Conservation (phyloP, 2,329 filamentous ascomycete species). For the Calonectria crousiana region DNA sequence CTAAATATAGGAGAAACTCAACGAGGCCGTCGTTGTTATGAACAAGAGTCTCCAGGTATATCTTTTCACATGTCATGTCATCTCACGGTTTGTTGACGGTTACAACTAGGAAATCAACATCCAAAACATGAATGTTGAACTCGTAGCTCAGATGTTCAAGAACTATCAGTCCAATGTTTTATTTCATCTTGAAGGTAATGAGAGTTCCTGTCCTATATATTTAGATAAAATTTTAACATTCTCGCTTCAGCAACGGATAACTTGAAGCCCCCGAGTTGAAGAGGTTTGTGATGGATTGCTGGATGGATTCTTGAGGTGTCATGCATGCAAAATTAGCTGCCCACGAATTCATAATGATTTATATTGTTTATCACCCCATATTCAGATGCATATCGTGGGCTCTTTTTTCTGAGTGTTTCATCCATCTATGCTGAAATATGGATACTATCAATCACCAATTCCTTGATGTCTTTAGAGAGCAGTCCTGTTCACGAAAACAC, state of each 20-base stretch:
- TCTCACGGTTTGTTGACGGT: conserved; percentile 11
- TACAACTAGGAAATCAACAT: conserved; percentile 88
- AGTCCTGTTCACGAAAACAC: not conserved
- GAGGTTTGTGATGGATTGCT: not conserved
- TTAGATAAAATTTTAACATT: conserved; percentile 14
- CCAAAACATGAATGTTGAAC: conserved; percentile 98
- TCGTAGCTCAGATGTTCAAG: conserved; percentile 99
- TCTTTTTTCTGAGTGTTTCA: too few relatives aligned
- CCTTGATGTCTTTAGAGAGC: not conserved
- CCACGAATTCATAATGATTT: conserved; percentile 33
- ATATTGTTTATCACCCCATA: conserved; percentile 16
- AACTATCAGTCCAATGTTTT: conserved; percentile 99
- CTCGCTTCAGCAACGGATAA: conserved; percentile 78
- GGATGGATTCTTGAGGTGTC: not conserved
- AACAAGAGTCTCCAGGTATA: conserved; percentile 89
- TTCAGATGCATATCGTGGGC: too few relatives aligned
- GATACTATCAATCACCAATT: not conserved
- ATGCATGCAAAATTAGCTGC: conserved; percentile 3
- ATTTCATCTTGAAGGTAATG: conserved; percentile 93
- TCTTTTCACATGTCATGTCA: not conserved
- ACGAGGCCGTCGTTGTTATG: conserved; percentile 91
- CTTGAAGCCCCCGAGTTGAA: conserved; percentile 74
- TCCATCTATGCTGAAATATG: not conserved
- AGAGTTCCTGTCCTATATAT: not conserved
- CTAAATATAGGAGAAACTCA: conserved; percentile 85